Base-by-base conservation (phyloP, 306 rosid genomes). In the Phaseolus lunatus region DNA sequence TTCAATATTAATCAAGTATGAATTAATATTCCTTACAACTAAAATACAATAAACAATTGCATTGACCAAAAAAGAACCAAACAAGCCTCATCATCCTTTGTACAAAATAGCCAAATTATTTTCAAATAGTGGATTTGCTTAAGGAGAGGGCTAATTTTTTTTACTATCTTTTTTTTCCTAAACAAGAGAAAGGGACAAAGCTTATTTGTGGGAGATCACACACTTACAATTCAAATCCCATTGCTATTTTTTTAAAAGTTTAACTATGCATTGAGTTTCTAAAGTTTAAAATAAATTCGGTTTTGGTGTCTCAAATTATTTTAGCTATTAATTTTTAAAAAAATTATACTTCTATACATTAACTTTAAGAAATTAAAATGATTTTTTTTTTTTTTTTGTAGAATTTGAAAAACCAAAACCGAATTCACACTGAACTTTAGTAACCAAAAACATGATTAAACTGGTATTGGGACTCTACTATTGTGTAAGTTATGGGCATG, bases 41-140 rank as follows among this genome's bases (percentile, higher is more conserved):
- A 45, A 53, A 61, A 78, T 77, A 48, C 54, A 59, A 12, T 39
- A 20, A 19, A 9, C n/a, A 64, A 35, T n/a, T 35, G 7, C 70
- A 33, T 64, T 19, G 5, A n/a, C 2, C 15, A 58, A 64, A 41
- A 11, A 12, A 22, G 13, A 62, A 69, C 11, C 65, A 73, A 77
- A 67, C 50, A 81, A 83, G 92, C 98, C 95, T 85, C 96, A 78
- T 93, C 96, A 79, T 89, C 93, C 96, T 58, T 85, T 76, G 72
- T 65, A 66, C 72, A 79, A 78, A 72, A 63, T 53, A 14, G 49
- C 69, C 78, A 78, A 81, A 85, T 63, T 50, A 80, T 62, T 80
- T 71, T 41, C 76, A 67, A 61, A 49, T 49, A 33, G 47, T 57
- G 57, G 79, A 54, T 19, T 47, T 72, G 57, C 44, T 56, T 41